Evolutionary conservation across 2,329 filamentous ascomycete genomes (phyloP).

Genomic region (Amauroascus niger): DNA sequence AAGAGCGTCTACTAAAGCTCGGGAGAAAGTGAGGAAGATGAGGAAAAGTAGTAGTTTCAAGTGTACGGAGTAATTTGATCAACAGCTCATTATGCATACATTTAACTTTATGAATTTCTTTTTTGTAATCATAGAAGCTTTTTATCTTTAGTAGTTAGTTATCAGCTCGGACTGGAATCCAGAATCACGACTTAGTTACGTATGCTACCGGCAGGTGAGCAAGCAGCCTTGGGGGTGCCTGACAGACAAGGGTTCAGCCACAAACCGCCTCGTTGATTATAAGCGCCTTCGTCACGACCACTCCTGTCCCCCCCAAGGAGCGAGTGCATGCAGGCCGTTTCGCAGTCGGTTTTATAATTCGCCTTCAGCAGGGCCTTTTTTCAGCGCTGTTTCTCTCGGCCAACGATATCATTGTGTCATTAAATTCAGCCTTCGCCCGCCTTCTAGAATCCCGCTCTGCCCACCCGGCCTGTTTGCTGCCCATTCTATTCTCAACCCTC

Average conservation of each 20-base stretch:
- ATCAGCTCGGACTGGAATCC: not conserved
- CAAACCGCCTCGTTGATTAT: not conserved
- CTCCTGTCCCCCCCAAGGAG: not conserved
- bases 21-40: constrained; percentile 9
- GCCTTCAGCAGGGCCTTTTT: not conserved
- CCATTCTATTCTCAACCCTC: not conserved
- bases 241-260: not conserved
- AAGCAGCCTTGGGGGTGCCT: not conserved
- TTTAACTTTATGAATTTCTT: no score
- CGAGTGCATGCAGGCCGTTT: not conserved
- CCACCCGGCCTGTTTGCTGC: no score
- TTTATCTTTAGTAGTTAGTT: no score
- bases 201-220: no score
- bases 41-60: no score
- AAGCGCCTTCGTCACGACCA: not conserved
- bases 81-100: no score
- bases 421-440: not conserved
- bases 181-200: no score
- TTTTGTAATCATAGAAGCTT: no score
- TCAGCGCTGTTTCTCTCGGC: not conserved
- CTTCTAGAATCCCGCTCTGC: not conserved
- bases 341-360: not conserved
- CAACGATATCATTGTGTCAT: not conserved
- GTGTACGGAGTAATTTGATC: no score
- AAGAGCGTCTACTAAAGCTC: constrained; percentile 8